Conservation (phyloP, 768 basidiomycete species). For the Ramaria sp. region DNA sequence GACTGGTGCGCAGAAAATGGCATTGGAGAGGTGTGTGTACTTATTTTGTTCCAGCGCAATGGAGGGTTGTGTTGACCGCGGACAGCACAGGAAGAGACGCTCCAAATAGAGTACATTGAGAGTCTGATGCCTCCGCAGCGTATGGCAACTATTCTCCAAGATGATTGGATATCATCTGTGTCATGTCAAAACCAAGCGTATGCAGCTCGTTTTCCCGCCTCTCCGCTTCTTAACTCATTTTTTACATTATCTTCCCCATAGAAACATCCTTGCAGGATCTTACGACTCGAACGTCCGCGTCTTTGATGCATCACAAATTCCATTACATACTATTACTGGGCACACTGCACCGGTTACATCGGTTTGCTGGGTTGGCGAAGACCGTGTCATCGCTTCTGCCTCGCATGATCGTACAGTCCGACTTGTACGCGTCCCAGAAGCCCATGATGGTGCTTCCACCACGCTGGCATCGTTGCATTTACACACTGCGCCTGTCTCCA, state of each 20-base stretch:
- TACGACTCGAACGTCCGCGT: slow-evolving; percentile 72
- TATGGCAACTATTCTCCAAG: slow-evolving; percentile 68
- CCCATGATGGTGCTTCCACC: slow-evolving; percentile 20
- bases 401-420: slow-evolving; percentile 74
- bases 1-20: slow-evolving; percentile 68
- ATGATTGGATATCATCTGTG: slow-evolving; percentile 90
- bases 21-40: slow-evolving; percentile 50
- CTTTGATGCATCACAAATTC: slow-evolving; percentile 59
- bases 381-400: slow-evolving; percentile 46
- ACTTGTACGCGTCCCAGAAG: slow-evolving; percentile 33
- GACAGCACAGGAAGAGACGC: slow-evolving; percentile 63
- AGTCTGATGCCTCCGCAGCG: slow-evolving; percentile 80
- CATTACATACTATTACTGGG: slow-evolving; percentile 35
- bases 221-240: slow-evolving; percentile 2
- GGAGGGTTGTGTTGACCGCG: slow-evolving; percentile 2
- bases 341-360: slow-evolving; percentile 66
- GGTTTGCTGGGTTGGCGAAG: slow-evolving; percentile 32
- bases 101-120: slow-evolving; percentile 88
- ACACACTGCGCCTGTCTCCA: slow-evolving; percentile 75
- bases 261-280: slow-evolving; percentile 65
- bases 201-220: slow-evolving; percentile 8
- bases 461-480: slow-evolving; percentile 66
- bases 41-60: not conserved
- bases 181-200: slow-evolving; percentile 51
- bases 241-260: slow-evolving; percentile 18